These are phyloP conservation scores for Umbelopsis sp. DNA, from an alignment of 192 early-diverging fungal genomes.

Conservation along the genomic window DNA sequence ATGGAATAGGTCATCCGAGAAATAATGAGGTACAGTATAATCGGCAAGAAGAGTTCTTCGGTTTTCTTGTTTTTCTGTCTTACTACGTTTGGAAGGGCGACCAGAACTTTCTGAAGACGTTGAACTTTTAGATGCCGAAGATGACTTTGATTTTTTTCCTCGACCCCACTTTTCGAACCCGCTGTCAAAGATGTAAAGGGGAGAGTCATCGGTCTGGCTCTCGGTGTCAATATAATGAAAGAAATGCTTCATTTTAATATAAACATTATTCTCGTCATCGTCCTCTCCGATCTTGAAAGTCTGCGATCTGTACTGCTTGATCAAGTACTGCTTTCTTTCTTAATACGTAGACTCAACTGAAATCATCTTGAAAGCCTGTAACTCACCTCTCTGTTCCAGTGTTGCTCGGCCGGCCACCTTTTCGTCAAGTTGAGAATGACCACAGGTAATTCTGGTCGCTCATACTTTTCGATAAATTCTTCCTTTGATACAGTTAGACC, in stretches of 20 bases:
- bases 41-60: constrained; percentile 54
- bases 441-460: constrained; percentile 56
- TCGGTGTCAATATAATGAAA: constrained; percentile 53
- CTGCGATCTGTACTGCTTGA: constrained; percentile 56
- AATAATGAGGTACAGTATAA: constrained; percentile 69
- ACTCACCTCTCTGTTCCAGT: constrained; percentile 58
- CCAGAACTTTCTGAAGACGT: background rate
- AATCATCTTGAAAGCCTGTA: too few relatives aligned
- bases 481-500: constrained; percentile 51
- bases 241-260: constrained; percentile 65
- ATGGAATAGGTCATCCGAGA: constrained; percentile 72
- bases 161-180: constrained; percentile 54
- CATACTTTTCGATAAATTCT: constrained; percentile 62
- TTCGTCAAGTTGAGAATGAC: constrained; percentile 58
- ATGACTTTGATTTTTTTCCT: constrained; percentile 16
- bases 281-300: constrained; percentile 83
- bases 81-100: background rate
- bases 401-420: constrained; percentile 55
- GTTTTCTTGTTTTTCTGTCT: background rate
- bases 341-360: too few relatives aligned
- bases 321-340: constrained; percentile 30
- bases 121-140: background rate
- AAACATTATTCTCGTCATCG: constrained; percentile 69
- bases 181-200: constrained; percentile 83
- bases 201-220: constrained; percentile 64